Evolutionary conservation across 1,284 basidiomycete species (phyloP).

Genomic region (Rhodotorula sp.): DNA sequence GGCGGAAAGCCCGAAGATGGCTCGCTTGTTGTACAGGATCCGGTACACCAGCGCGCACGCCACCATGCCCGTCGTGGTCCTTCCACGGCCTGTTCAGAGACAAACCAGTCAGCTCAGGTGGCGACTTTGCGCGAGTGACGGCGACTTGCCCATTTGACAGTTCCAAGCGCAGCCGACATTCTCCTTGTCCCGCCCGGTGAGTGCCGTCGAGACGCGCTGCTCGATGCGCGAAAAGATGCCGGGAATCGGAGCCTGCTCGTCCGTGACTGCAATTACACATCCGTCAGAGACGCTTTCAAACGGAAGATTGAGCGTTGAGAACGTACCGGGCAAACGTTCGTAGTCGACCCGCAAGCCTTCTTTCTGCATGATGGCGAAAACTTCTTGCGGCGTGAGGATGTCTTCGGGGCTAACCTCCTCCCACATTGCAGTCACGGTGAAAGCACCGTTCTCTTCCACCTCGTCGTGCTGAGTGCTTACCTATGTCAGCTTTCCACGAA

Average conservation of each 20-base stretch:
- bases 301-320: background rate
- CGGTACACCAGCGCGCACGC: constrained; percentile 83
- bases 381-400: constrained; percentile 89
- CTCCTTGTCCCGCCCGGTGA: constrained; percentile 55
- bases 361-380: constrained; percentile 66
- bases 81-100: constrained; percentile 59
- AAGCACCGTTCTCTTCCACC: constrained; percentile 87
- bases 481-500: background rate
- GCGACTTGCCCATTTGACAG: constrained; percentile 19
- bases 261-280: constrained; percentile 61
- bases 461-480: constrained; percentile 68
- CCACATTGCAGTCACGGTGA: constrained; percentile 54
- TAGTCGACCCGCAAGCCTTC: constrained; percentile 91
- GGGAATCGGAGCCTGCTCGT: constrained; percentile 90
- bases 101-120: constrained; percentile 44
- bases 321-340: constrained; percentile 64
- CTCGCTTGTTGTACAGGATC: constrained; percentile 52
- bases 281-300: background rate
- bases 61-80: constrained; percentile 83
- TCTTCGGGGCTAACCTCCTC: constrained; percentile 39
- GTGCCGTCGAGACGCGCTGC: constrained; percentile 65
- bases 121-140: constrained; percentile 62
- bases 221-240: constrained; percentile 75
- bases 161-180: constrained; percentile 12
- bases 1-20: background rate